Percentiles rank a stretch among this genome's conserved stretches.
Evolutionary conservation across 2,329 filamentous ascomycete genomes (phyloP).

Genomic region (Chaetomium strumarium): DNA sequence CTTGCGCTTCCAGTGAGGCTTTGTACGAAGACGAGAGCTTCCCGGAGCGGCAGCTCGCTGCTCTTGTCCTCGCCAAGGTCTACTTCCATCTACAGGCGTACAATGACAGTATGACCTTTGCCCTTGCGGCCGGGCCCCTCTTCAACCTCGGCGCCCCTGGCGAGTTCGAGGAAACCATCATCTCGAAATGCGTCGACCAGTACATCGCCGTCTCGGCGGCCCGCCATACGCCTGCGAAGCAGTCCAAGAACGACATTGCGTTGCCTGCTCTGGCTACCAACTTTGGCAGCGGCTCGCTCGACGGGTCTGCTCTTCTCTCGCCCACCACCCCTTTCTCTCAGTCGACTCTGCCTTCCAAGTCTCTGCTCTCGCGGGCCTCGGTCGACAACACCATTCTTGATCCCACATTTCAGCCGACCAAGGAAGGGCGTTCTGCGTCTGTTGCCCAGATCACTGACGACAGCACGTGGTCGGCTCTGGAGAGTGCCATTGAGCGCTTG

Average conservation of each 20-base stretch:
- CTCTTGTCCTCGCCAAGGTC: conserved; percentile 91
- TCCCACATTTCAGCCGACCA: conserved; percentile 49
- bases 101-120: conserved; percentile 98
- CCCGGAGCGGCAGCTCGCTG: conserved; percentile 87
- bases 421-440: conserved; percentile 49
- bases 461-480: conserved; percentile 71
- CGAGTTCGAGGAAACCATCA: conserved; percentile 98
- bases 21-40: conserved; percentile 96
- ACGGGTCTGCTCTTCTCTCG: conserved; percentile 68
- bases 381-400: conserved; percentile 58
- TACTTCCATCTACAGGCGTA: conserved; percentile 99
- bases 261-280: conserved; percentile 71
- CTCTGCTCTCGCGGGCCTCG: conserved; percentile 79
- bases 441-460: conserved; percentile 63
- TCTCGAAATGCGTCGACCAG: conserved; percentile 96
- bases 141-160: conserved; percentile 87
- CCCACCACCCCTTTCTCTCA: conserved; percentile 95
- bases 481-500: conserved; percentile 77
- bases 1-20: conserved; percentile 62
- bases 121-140: conserved; percentile 86
- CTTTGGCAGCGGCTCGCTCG: conserved; percentile 63
- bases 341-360: conserved; percentile 87
- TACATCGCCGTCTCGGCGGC: conserved; percentile 73
- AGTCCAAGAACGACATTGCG: conserved; percentile 37
- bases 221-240: conserved; percentile 42